Conservation (phyloP, 2,329 filamentous ascomycete species). For the Ceratocystis ficicola region DNA sequence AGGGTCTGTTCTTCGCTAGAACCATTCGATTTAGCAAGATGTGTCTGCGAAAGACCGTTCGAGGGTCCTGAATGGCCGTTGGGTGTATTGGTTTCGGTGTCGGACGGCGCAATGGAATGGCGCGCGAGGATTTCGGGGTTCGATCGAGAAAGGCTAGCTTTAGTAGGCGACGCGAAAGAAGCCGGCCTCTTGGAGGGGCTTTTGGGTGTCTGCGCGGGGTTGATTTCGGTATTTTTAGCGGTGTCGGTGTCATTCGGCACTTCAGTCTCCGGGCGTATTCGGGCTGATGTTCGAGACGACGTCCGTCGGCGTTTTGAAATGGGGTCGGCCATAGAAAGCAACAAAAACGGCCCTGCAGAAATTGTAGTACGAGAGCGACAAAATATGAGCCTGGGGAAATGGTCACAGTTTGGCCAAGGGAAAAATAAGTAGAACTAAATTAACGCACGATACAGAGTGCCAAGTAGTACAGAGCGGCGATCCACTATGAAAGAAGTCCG, state of each 20-base stretch:
- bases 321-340: slow-evolving; percentile 38
- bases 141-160: slow-evolving; percentile 48
- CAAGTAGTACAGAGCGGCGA: neutral
- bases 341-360: neutral
- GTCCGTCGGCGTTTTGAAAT: slow-evolving; percentile 53
- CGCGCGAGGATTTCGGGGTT: slow-evolving; percentile 47
- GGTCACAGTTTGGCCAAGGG: neutral
- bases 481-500: neutral
- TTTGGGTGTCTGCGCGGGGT: slow-evolving; percentile 30
- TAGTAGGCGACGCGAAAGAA: slow-evolving; percentile 52
- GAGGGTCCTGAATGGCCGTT: slow-evolving; percentile 15
- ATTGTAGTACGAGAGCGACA: neutral
- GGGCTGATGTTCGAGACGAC: slow-evolving; percentile 40
- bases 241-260: slow-evolving; percentile 15
- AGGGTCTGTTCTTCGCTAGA: neutral
- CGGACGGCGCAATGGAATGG: slow-evolving; percentile 24
- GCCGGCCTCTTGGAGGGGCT: slow-evolving; percentile 36
- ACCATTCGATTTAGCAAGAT: neutral
- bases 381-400: neutral
- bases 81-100: slow-evolving; percentile 2
- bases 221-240: slow-evolving; percentile 23
- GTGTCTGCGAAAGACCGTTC: slow-evolving; percentile 1
- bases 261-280: slow-evolving; percentile 25
- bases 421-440: no score
- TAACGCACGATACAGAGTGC: no score